These are phyloP conservation scores for Funneliformis geosporum DNA, from an alignment of 192 early-diverging fungal genomes.

Conservation along the genomic window DNA sequence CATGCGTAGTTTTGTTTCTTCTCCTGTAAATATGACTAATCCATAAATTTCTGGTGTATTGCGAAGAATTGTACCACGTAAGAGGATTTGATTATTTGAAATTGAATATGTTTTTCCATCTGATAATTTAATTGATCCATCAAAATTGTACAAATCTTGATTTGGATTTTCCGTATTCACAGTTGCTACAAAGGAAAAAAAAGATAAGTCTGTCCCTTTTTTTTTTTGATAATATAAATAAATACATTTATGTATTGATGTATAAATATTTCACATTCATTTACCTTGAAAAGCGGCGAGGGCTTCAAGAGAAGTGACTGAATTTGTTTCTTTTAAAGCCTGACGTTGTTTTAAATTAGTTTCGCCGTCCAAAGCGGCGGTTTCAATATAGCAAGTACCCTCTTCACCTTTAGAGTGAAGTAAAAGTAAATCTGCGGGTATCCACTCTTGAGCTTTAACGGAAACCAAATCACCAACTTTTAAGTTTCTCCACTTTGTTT, in stretches of 20 bases:
- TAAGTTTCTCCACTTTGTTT: constrained; percentile 60
- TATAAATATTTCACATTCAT: neutral
- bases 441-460: constrained; percentile 76
- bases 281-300: constrained; percentile 56
- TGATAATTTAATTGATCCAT: constrained; percentile 70
- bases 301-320: constrained; percentile 45
- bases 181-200: constrained; percentile 33
- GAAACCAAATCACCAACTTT: constrained; percentile 77
- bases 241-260: constrained; percentile 8
- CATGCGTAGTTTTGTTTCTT: constrained; percentile 68
- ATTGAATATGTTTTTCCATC: constrained; percentile 55
- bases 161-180: constrained; percentile 74
- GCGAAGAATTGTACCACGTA: constrained; percentile 81
- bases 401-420: constrained; percentile 69
- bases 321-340: constrained; percentile 63
- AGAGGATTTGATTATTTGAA: constrained; percentile 77
- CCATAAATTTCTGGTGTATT: constrained; percentile 83
- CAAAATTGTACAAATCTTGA: constrained; percentile 81
- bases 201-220: neutral
- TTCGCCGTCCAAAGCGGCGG: constrained; percentile 85
- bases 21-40: constrained; percentile 72
- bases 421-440: constrained; percentile 81
- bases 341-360: constrained; percentile 87
- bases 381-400: constrained; percentile 84
- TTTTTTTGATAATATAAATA: neutral